Base-by-base conservation (phyloP, 2,329 filamentous ascomycete species). In the Talaromyces funiculosus region DNA sequence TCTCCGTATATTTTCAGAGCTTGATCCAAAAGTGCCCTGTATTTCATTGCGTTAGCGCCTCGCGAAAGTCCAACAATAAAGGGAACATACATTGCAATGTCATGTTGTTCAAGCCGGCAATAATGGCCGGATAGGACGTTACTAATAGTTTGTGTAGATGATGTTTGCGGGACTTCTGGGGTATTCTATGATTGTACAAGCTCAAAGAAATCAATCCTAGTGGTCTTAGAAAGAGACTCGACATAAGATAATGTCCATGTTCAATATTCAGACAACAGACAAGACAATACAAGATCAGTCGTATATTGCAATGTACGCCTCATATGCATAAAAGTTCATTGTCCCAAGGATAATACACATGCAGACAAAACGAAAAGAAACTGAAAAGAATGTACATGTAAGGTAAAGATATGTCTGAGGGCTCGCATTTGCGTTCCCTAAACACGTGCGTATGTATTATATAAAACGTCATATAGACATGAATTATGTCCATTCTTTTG, bases 391-490 rank as follows among this genome's bases (percentile, higher is more conserved):
- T 51, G 47, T 51, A 51, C 47, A 51, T 4, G 29, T 51, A 35
- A n/a, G 43, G 29, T 51, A 35, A 33, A 35, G n/a, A 35, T 33
- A 51, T 49, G 26, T 31, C 33, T 29, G 6, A 51, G 5, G 29
- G 10, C 6, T 51, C 29, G 47, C 3, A 14, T 7, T 51, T 5
- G 10, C 45, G 10, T 3, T 51, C 26, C 29, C 29, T 12, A 10
- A 33, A 22, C 26, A 49, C 18, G 47, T 33, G 47, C 47, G 18
- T 51, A 51, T 33, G 18, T 22, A 35, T 51, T 51, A 51, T 51
- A 51, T 51, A 20, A 29, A 31, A 20, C 26, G 45, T 51, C 45
- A 51, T 51, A 51, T 51, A 51, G 47, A 51, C 26, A 51, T 51
- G 26, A 51, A 47, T 22, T 20, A 51, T 51, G 47, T 22, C 29